Base-by-base conservation (phyloP, 2,329 filamentous ascomycete species). In the Capronia coronata region DNA sequence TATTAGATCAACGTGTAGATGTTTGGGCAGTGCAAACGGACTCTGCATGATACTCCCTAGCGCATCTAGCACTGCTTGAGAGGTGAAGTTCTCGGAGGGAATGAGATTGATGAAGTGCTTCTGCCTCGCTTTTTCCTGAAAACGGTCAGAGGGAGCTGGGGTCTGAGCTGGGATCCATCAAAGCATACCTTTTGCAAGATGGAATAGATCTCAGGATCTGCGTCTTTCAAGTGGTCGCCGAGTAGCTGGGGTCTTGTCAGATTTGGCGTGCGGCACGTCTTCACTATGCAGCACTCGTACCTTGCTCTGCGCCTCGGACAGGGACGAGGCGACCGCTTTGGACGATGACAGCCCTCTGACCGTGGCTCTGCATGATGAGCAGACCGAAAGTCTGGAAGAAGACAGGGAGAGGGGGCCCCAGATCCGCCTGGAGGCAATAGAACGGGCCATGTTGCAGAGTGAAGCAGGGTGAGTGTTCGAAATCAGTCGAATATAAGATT, bases 51-150 rank as follows among this genome's bases (percentile, higher is more conserved):
- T 85, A 51, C 84, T 90, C 65, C 93, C 93, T 60, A 98, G 83
- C 54, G 93, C 93, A 75, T 98, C 90, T 75, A 95, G 95, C 65
- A 98, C 93, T 64, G 93, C 90, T 63, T 90, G 89, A 57, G 93
- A 98, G 51, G 93, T 98, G 74, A 98, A 90, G 78, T 98, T 98
- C 78, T 98, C 93, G 49, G 93, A 97, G 66, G 93, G 91, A 65
- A 98, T 98, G 68, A 98, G 84, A 67, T 97, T 87, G 73, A 98
- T 94, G 64, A 90, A 97, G 79, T 98, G 90, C 71, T 88, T 84
- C 78, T 98, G 93, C 68, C 93, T 88, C 80, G 95, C 52, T 34
- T 55, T 62, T 43, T 62, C 59, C 52, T 54, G 21, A 21, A 23
- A 9, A 27, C 7, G 5, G 35, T 54, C 18, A 51, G 43, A 42